These are phyloP conservation scores for Pterocarpus santalinus DNA, from an alignment of 306 rosid species.

Conservation along the genomic window DNA sequence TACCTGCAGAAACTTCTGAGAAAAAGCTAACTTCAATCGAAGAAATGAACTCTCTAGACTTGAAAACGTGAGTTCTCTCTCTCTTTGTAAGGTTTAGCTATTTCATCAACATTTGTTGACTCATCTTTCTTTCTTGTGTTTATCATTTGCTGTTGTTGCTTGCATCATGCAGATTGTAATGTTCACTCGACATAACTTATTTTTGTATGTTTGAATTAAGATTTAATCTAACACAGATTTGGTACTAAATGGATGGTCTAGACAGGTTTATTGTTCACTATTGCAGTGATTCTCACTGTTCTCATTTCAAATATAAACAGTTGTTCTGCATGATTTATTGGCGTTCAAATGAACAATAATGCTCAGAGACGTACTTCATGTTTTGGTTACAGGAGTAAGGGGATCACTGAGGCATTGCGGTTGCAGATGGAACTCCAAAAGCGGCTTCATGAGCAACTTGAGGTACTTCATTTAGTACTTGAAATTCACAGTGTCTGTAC, in stretches of 20 bases:
- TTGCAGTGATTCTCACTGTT: neutral
- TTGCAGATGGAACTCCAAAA: slow-evolving; percentile 98
- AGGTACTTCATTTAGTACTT: slow-evolving; percentile 60
- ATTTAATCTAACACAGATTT: slow-evolving; percentile 8
- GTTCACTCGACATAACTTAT: slow-evolving; percentile 9
- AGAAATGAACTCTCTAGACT: slow-evolving; percentile 74
- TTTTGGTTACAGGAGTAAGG: slow-evolving; percentile 69
- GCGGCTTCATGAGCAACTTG: slow-evolving; percentile 97
- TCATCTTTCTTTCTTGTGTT: slow-evolving; percentile 8
- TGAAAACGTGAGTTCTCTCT: slow-evolving; percentile 67
- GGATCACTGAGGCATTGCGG: slow-evolving; percentile 89
- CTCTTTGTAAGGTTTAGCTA: neutral
- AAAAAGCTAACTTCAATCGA: slow-evolving; percentile 57
- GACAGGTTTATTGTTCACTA: neutral
- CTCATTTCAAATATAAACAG: neutral
- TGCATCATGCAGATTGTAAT: slow-evolving; percentile 12
- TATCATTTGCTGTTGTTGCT: slow-evolving; percentile 18
- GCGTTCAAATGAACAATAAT: slow-evolving; percentile 13
- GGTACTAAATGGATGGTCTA: neutral
- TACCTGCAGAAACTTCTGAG: slow-evolving; percentile 71
- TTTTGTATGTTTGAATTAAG: slow-evolving; percentile 18
- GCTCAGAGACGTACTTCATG: slow-evolving; percentile 32
- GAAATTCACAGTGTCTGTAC: slow-evolving; percentile 8
- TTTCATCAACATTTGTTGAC: slow-evolving; percentile 21
- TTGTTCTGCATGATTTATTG: slow-evolving; percentile 13